Evolutionary conservation across 192 early-diverging fungal genomes (phyloP), one percentile per base, ranked within the genome.

Genomic region (Ambispora gerdemannii): DNA sequence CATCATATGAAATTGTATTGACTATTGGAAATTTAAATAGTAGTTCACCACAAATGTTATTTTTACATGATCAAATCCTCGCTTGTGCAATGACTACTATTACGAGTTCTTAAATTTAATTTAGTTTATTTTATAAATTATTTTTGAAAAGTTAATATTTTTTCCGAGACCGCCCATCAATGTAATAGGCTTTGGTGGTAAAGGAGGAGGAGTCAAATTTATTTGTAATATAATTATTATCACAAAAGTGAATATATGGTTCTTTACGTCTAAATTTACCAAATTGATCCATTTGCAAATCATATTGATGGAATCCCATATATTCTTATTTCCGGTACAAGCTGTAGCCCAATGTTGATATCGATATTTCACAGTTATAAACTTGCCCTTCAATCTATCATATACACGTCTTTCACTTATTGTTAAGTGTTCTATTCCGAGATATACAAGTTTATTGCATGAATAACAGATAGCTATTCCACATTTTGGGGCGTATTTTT

Each of bases 161-260:
- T 53, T 53, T 53, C 51, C 51, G 51, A 53, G 51, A 53, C 51
- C 22, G 20, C 51, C 2, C 51, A 61, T 61, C 32, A 61, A 61
- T 61, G 59, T 34, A 61, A 59, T 1, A 59, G 56, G 56, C 56
- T 59, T 59, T 59, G 56, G 30, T 31, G 56, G 56, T 31, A 59
- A 61, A 61, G 59, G 59, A 61, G 56, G 30, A 59, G 59, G 59
- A 61, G 25, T 59, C 56, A 59, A 59, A 59, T 22, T 59, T 59
- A 22, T 59, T 59, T 59, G 24, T 11, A 24, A 59, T 59, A 59
- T 59, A 59, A 24, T 59, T 59, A 59, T 59, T 59, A 59, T 59
- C 50, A 50, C 17, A 20, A 20, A 50, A 20, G 22, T 22, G 17
- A 50, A 22, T 50, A 22, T 50, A 50, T 50, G 50, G 50, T 50